Evolutionary conservation across 495 filamentous ascomycete genomes (phyloP), one percentile per base, ranked within the genome.

Genomic region (Amphirosellinia nigrospora): DNA sequence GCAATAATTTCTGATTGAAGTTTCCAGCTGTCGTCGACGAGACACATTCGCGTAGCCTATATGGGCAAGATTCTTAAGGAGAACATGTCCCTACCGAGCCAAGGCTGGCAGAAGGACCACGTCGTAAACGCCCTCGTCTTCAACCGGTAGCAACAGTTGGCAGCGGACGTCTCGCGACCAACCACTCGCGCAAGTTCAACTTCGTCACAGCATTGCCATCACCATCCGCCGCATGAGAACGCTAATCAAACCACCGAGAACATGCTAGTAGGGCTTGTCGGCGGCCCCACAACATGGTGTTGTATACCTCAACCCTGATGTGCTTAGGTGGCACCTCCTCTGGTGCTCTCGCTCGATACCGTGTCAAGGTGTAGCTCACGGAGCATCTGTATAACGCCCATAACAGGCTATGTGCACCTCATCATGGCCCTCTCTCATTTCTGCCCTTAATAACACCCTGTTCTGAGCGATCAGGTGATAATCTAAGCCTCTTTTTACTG

Each of bases 51-150:
- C 46, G 86, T 97, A 34, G 91, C 86, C 46, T 96, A 95, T 76
- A 86, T 96, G 77, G 94, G 94, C 61, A 91, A 87, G 74, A 86
- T 94, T 45, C 84, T 97, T 19, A 88, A 90, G 67, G 93, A 96
- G 72, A 82, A 84, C 39, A 74, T 85, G 30, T 80, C 91, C 0
- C 77, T 97, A 19, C 75, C 79, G 21, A 84, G 82, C 36, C 92
- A 94, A 73, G 92, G 91, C 32, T 97, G 93, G 92, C 86, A 89
- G 72, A 83, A 86, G 65, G 92, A 89, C 26, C 86, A 94, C 78
- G 84, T 95, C 28, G 79, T 97, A 64, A 97, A 95, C 77, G 94
- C 92, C 8, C 77, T 96, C 66, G 89, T 97, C 62, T 91, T 91
- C 72, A 74, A 81, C 77, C 77, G 80, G 69, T 84, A 85, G 79